Evolutionary conservation across 2,329 filamentous ascomycete genomes (phyloP), one percentile per base, ranked within the genome.

Genomic region (Aspergillus sp.): DNA sequence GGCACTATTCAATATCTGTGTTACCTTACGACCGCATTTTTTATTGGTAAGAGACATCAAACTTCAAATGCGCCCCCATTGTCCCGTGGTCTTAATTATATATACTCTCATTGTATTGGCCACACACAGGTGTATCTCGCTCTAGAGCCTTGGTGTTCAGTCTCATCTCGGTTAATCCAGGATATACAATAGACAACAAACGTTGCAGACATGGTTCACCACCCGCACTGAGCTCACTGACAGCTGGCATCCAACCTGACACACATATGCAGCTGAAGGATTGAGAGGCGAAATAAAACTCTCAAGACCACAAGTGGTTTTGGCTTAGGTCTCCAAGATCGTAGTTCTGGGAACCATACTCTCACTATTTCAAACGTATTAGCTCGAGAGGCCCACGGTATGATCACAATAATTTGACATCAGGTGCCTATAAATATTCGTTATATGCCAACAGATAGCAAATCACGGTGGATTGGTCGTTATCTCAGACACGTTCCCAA

Each of bases 401-500:
- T 11, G n/a, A 14, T 9, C 9, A 15, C 40, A 21, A 9, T 19
- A 17, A 17, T 17, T 46, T 14, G 19, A 15, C 23, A 33, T 19
- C 19, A 35, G 8, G 11, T 17, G 25, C 21, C n/a, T 35, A 27
- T 11, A 33, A 35, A 35, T 25, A 39, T n/a, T 17, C 31, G 14
- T 21, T 35, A 46, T 35, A 15, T 39, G 21, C 23, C 7, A 12
- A 27, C 12, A 17, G 31, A 39, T 5, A 6, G 41, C 7, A 46
- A 11, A 3, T 31, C 19, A 19, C 14, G 39, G 25, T 19, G 14
- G 19, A 44, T 19, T 15, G 19, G 8, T 19, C 27, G n/a, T 56
- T 52, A 62, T 56, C 62, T 66, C 14, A 81, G 65, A 66, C 79
- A 81, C 17, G 75, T 76, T 23, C 75, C 75, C 63, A 80, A 66